These are phyloP conservation scores for Pigoraptor vietnamica DNA, from an alignment of 78 protist species.

Conservation along the genomic window DNA sequence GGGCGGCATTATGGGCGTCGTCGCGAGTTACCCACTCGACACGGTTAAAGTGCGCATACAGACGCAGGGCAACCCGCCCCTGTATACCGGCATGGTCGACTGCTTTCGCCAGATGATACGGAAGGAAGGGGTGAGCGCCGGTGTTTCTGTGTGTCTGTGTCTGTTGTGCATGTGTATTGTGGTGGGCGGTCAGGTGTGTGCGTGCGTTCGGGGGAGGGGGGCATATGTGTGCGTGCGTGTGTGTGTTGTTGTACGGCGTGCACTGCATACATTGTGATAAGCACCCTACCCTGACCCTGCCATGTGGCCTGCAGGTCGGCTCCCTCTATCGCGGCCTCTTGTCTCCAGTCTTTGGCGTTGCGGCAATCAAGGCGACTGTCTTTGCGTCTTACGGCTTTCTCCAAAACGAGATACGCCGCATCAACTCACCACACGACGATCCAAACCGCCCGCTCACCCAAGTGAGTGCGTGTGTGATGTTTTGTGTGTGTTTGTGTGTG, in stretches of 20 bases:
- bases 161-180: neutral
- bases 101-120: neutral
- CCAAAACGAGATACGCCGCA: neutral
- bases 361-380: neutral
- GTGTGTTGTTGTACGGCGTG: no score
- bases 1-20: neutral
- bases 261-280: no score
- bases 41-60: constrained; percentile 1
- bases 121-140: neutral
- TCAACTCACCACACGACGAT: neutral
- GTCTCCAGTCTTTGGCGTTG: neutral
- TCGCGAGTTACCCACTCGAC: neutral
- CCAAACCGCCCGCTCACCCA: neutral
- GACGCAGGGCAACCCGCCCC: neutral
- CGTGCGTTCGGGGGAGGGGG: neutral
- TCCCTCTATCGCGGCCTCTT: neutral
- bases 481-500: neutral
- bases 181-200: neutral
- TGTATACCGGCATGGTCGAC: neutral
- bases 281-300: no score
- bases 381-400: neutral
- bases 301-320: neutral
- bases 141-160: neutral
- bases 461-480: neutral
- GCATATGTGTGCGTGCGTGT: neutral